Conservation (phyloP, 352 stramenopile species). For the Detonula confervacea region DNA sequence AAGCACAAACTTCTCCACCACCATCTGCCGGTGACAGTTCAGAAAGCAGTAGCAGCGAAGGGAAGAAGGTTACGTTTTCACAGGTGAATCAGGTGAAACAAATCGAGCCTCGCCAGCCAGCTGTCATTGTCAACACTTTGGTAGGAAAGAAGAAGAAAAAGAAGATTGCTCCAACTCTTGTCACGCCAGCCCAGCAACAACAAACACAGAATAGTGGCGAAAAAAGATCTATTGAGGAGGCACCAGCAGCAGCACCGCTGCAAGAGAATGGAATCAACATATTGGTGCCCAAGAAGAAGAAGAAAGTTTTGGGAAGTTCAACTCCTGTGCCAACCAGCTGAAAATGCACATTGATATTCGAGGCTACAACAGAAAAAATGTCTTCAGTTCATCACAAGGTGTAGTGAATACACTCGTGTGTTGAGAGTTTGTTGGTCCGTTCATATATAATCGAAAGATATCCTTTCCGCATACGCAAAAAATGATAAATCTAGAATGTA, state of each 20-base stretch:
- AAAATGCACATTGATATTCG: too few relatives aligned
- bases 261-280: conserved; percentile 11
- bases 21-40: too few relatives aligned
- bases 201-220: conserved; percentile 1
- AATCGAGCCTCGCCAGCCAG: background rate
- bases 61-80: conserved; percentile 12
- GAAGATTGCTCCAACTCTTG: conserved; percentile 46
- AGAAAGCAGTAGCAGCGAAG: background rate
- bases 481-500: conserved; percentile 1
- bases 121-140: conserved; percentile 33
- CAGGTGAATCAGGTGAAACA: too few relatives aligned
- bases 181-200: conserved; percentile 8
- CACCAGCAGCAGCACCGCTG: background rate
- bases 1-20: too few relatives aligned
- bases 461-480: too few relatives aligned
- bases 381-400: too few relatives aligned
- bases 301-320: conserved; percentile 10
- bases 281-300: conserved; percentile 33
- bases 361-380: background rate
- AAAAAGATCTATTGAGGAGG: conserved; percentile 10
- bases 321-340: conserved; percentile 10
- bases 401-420: too few relatives aligned
- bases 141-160: conserved; percentile 62
- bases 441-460: too few relatives aligned
- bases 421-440: too few relatives aligned